Evolutionary conservation across 257 asterid species (phyloP).

Genomic region (Fraxinus pennsylvanica): DNA sequence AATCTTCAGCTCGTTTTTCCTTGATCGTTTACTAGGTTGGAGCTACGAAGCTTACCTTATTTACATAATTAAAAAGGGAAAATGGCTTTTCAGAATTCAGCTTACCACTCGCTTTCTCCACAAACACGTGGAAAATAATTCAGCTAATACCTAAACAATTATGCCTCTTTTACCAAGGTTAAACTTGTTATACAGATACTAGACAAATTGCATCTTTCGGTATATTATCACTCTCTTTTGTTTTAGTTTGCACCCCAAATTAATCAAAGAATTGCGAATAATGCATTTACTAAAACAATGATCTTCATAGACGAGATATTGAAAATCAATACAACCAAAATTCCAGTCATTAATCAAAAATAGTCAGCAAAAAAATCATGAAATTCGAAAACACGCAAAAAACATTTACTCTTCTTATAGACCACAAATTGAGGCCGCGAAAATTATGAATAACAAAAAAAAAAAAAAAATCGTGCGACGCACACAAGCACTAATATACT

Average conservation of each 20-base stretch:
- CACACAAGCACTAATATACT: background rate
- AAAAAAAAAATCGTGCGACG: background rate
- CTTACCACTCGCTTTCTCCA: background rate
- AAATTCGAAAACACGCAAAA: background rate
- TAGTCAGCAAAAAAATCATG: background rate
- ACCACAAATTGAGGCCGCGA: background rate
- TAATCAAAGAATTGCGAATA: background rate
- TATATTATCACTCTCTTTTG: background rate
- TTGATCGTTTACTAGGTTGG: no score
- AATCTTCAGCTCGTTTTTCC: no score
- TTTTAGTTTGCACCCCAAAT: background rate
- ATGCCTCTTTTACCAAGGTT: background rate
- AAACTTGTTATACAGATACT: background rate
- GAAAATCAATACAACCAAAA: background rate
- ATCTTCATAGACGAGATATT: background rate
- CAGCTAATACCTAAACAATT: background rate
- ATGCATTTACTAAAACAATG: background rate
- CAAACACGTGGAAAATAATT: background rate
- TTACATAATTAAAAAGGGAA: background rate
- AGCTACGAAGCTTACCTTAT: no score
- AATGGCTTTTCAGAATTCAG: background rate
- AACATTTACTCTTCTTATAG: background rate
- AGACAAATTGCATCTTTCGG: background rate
- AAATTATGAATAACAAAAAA: background rate
- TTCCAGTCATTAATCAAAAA: background rate